Percentiles rank a stretch among this genome's conserved stretches.
These are phyloP conservation scores for Rhytidiadelphus loreus DNA, from an alignment of 225 moss, liverwort and hornwort species.

Conservation along the genomic window DNA sequence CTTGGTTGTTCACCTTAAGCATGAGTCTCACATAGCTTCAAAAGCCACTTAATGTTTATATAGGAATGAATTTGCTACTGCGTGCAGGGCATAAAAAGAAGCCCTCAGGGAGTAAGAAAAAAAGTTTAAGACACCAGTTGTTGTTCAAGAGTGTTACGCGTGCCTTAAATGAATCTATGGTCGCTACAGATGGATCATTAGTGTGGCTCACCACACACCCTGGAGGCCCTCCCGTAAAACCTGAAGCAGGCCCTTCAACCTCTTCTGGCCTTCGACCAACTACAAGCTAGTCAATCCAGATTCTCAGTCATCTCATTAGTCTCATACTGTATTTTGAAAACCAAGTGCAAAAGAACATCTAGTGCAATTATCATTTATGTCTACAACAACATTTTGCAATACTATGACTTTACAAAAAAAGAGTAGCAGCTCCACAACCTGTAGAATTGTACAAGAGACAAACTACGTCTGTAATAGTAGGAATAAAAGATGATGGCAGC, in stretches of 20 bases:
- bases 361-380: no score
- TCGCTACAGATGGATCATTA: conserved; percentile 13
- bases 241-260: not conserved
- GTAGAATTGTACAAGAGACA: not conserved
- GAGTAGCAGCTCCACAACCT: not conserved
- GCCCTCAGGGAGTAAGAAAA: not conserved
- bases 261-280: not conserved
- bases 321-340: not conserved
- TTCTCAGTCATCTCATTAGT: not conserved
- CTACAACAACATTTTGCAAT: not conserved
- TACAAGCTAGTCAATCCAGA: not conserved
- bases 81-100: conserved; percentile 1
- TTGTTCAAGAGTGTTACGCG: conserved; percentile 14
- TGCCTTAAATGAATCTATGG: conserved; percentile 10
- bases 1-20: no score
- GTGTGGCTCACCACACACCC: conserved; percentile 4
- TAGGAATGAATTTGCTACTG: not conserved
- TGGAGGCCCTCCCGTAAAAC: not conserved
- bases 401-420: not conserved
- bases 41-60: no score
- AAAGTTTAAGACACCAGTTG: conserved; percentile 34
- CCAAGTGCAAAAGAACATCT: not conserved
- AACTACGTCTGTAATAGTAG: not conserved
- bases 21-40: no score
- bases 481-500: not conserved